phyloP scores from a whole-genome alignment of 805 yeast species.

The Cyberlindnera bimundalis region DNA sequence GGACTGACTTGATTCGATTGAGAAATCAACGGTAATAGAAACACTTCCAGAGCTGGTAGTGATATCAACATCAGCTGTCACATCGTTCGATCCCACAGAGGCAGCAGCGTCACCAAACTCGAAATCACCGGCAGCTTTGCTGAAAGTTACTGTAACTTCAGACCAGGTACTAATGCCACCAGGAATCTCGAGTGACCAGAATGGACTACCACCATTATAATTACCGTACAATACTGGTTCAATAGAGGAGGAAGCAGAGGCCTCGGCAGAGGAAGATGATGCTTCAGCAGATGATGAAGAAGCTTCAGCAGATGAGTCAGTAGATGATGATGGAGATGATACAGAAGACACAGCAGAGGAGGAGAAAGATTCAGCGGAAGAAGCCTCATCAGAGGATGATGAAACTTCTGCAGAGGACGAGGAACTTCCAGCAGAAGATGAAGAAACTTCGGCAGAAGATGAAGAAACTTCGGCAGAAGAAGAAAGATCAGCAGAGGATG shows the following conservation, averaged over 20 bases:
- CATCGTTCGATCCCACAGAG: conserved; percentile 3
- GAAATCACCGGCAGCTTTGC: conserved; percentile 13
- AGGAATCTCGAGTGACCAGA: conserved; percentile 16
- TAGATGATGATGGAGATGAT: not conserved
- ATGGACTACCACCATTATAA: conserved; percentile 14
- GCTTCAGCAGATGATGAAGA: conserved; percentile 2
- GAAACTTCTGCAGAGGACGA: not conserved
- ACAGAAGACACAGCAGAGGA: not conserved
- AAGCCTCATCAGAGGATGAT: not conserved
- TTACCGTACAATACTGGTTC: conserved; percentile 13
- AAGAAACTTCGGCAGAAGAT: not conserved
- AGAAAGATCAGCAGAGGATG: conserved; percentile 8
- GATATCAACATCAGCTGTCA: conserved; percentile 1
- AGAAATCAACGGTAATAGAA: conserved; percentile 1
- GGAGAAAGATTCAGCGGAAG: not conserved
- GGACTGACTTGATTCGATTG: not conserved
- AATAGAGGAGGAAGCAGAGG: conserved; percentile 7
- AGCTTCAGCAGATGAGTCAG: not conserved
- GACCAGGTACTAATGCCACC: conserved; percentile 21
- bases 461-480: conserved; percentile 11
- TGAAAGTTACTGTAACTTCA: conserved; percentile 11
- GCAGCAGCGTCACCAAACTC: conserved; percentile 7
- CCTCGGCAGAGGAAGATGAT: not conserved
- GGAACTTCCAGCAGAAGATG: not conserved
- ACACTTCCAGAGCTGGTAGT: conserved; percentile 2